Base-by-base conservation (phyloP, 164 flowering plant species). In the Berberis thunbergii region DNA sequence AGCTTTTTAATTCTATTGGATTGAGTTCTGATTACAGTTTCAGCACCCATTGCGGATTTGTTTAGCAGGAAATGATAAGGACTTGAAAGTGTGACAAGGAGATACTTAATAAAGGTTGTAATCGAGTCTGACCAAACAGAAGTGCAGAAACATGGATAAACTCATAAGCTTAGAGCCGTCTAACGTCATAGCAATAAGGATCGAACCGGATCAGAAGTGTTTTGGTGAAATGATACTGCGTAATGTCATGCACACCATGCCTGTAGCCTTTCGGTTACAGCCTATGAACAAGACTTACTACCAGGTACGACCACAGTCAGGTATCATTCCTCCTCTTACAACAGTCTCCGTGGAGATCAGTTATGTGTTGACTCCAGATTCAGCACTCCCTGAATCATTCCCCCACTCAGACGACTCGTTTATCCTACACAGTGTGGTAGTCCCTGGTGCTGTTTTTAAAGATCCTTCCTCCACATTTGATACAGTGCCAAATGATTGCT, bases 231-330 rank as follows among this genome's bases (percentile, higher is more conserved):
- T 88, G 45, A 84, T 81, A 9, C 67, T 88, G 13, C 81, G 85
- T 2, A 88, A 86, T 57, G 96, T 88, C n/a, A 88, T 88, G 96
- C 75, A 81, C 80, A 88, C 91, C 12, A 88, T 86, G 96, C 91
- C 96, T 0, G 91, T 86, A 3, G 96, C 91, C 0, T 88, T 83
- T 63, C 74, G 87, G 45, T 73, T 88, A 4, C 91, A 83, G 46
- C 79, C 91, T 2, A 49, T 77, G 54, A 77, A 83, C 79, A 79
- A 72, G 66, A 46, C 43, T 7, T 78, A 83, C 1, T 88, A 86
- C 73, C 61, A 67, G 0, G 63, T 82, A 10, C 73, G 75, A 45
- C 96, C 91, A 0, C 88, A 83, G 52, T 70, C 84, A 0, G 91
- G 88, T 38, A 84, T 88, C 57, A 86, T 88, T 49, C 65, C 81